Evolutionary conservation across 208 protist genomes (phyloP).

Genomic region (Trypanosomatidae sp.): DNA sequence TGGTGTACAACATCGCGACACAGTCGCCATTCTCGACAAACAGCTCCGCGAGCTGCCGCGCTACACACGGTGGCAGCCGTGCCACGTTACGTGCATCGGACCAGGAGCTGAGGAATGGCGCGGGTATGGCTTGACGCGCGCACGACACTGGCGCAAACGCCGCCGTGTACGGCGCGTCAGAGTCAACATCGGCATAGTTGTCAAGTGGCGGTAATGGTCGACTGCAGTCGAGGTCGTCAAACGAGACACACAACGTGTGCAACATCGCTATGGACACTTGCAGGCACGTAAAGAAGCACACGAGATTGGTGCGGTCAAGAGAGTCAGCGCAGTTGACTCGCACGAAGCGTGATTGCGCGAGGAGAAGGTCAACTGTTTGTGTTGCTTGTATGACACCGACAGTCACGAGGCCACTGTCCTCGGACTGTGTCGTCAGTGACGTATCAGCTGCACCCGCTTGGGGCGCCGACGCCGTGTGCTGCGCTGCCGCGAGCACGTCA

Average conservation of each 20-base stretch:
- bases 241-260: constrained; percentile 36
- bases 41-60: constrained; percentile 41
- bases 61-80: constrained; percentile 30
- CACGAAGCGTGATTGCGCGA: constrained; percentile 66
- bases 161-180: constrained; percentile 12
- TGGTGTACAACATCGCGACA: constrained; percentile 87
- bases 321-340: constrained; percentile 92
- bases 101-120: constrained; percentile 59
- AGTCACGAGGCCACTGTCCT: constrained; percentile 62
- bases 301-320: constrained; percentile 91
- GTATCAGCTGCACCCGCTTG: too few relatives aligned
- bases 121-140: constrained; percentile 19
- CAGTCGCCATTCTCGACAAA: constrained; percentile 85
- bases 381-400: constrained; percentile 36
- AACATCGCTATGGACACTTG: constrained; percentile 75
- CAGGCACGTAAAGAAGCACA: constrained; percentile 83
- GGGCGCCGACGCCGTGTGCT: too few relatives aligned
- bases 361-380: constrained; percentile 24
- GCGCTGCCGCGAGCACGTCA: too few relatives aligned
- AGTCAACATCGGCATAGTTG: constrained; percentile 18
- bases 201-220: constrained; percentile 28
- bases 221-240: constrained; percentile 28
- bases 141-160: constrained; percentile 21
- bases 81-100: constrained; percentile 40
- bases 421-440: too few relatives aligned